phyloP scores from a whole-genome alignment of 2,329 filamentous ascomycete species.

The Stenocarpella maydis region DNA sequence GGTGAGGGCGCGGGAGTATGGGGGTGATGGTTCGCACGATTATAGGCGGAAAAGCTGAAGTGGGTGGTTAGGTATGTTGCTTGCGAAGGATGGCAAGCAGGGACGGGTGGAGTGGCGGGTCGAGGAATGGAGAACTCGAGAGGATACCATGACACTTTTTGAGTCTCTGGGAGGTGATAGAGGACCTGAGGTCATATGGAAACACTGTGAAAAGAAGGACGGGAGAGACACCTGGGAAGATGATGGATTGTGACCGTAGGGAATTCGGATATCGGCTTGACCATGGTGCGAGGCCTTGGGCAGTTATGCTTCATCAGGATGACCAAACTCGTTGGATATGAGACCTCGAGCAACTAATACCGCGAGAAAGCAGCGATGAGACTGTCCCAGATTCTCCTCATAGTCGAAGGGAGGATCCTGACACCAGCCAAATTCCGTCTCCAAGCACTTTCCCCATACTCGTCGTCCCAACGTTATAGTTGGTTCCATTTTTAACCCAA shows the following conservation, averaged over 20 bases:
- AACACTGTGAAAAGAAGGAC: not conserved
- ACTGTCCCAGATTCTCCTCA: not conserved
- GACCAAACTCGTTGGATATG: not conserved
- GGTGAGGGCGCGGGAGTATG: slow-evolving; percentile 26
- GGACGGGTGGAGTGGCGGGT: slow-evolving; percentile 40
- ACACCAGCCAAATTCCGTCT: too few species aligned
- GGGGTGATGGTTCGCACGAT: not conserved
- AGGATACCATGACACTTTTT: slow-evolving; percentile 29
- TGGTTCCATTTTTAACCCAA: too few species aligned
- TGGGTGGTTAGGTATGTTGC: not conserved
- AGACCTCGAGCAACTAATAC: not conserved
- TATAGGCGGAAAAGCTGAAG: not conserved
- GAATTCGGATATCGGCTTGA: not conserved
- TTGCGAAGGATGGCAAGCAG: slow-evolving; percentile 19
- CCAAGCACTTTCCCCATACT: not conserved
- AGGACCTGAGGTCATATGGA: not conserved
- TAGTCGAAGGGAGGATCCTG: not conserved
- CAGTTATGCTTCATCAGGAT: too few species aligned
- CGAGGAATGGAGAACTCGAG: slow-evolving; percentile 39
- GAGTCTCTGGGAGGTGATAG: not conserved
- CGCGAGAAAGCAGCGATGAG: too few species aligned
- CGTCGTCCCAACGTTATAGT: too few species aligned
- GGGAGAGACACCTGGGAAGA: not conserved
- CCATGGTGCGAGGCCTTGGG: not conserved
- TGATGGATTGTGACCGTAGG: not conserved